Conservation (phyloP, 352 stramenopile species). For the Phytophthora meadii region DNA sequence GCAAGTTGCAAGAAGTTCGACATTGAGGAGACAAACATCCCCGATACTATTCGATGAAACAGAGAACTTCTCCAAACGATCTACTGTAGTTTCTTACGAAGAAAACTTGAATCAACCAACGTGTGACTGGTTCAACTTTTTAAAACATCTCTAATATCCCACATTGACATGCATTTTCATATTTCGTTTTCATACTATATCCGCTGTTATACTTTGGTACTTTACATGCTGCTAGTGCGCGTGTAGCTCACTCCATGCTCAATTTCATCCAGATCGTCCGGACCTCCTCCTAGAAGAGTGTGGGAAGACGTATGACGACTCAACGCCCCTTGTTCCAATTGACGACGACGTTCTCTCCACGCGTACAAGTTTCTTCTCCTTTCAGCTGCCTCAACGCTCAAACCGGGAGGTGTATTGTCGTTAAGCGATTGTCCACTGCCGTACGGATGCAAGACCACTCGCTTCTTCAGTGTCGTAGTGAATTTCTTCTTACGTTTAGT, state of each 20-base stretch:
- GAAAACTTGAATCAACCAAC: too few relatives aligned
- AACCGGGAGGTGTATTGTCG: constrained; percentile 17
- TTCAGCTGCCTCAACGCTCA: constrained; percentile 32
- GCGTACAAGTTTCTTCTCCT: constrained; percentile 39
- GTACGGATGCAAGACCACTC: constrained; percentile 9
- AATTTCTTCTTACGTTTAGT: constrained; percentile 48
- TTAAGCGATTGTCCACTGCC: constrained; percentile 4
- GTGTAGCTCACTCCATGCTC: constrained; percentile 6
- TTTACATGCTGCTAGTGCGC: constrained; percentile 35
- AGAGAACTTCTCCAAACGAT: too few relatives aligned
- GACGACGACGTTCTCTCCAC: constrained; percentile 35
- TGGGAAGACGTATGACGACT: constrained; percentile 29
- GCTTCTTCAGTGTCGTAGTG: constrained; percentile 41
- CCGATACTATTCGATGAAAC: too few relatives aligned
- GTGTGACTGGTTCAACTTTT: too few relatives aligned
- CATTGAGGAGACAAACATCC: too few relatives aligned
- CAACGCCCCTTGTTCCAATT: constrained; percentile 32
- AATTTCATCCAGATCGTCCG: constrained; percentile 2
- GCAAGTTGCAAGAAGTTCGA: too few relatives aligned
- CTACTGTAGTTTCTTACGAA: too few relatives aligned
- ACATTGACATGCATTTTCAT: background rate
- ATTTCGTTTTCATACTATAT: constrained; percentile 14
- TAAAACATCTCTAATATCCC: too few relatives aligned
- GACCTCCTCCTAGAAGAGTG: constrained; percentile 10
- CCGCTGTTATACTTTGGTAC: constrained; percentile 22